phyloP scores from a whole-genome alignment of 495 filamentous ascomycete species.

The Chaetomium tenue region DNA sequence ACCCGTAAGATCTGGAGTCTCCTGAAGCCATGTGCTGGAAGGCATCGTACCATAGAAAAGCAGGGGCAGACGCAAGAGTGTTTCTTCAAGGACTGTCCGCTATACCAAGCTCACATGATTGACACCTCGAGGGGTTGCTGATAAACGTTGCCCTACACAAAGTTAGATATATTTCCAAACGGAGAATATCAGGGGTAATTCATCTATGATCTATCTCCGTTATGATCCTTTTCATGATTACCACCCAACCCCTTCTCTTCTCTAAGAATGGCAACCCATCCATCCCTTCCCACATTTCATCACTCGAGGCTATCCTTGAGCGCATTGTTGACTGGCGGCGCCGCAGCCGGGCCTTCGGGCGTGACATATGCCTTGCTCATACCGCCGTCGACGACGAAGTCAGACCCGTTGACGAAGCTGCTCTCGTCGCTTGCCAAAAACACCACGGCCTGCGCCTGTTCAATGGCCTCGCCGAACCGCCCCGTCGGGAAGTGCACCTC shows the following conservation, averaged over 20 bases:
- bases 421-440: constrained; percentile 94
- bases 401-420: constrained; percentile 85
- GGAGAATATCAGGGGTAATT: too few relatives aligned
- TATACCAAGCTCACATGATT: too few relatives aligned
- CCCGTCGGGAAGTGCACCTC: constrained; percentile 94
- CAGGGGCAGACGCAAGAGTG: too few relatives aligned
- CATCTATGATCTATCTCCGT: too few relatives aligned
- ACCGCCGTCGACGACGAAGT: constrained; percentile 96
- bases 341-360: constrained; percentile 71
- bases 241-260: not conserved
- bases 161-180: too few relatives aligned
- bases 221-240: too few relatives aligned
- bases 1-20: too few relatives aligned
- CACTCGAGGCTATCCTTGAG: constrained; percentile 37
- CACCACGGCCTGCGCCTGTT: constrained; percentile 90
- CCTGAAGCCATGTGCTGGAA: too few relatives aligned
- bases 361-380: constrained; percentile 97
- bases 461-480: constrained; percentile 93
- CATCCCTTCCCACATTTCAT: constrained; percentile 9
- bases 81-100: too few relatives aligned
- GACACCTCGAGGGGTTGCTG: too few relatives aligned
- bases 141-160: too few relatives aligned
- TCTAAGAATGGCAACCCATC: not conserved
- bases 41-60: too few relatives aligned
- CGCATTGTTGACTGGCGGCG: constrained; percentile 70